A percentile compares a stretch with the other conserved stretches of the same genome.
Evolutionary conservation across 2,329 filamentous ascomycete genomes (phyloP).

Genomic region (Zymoseptoria crescenta): DNA sequence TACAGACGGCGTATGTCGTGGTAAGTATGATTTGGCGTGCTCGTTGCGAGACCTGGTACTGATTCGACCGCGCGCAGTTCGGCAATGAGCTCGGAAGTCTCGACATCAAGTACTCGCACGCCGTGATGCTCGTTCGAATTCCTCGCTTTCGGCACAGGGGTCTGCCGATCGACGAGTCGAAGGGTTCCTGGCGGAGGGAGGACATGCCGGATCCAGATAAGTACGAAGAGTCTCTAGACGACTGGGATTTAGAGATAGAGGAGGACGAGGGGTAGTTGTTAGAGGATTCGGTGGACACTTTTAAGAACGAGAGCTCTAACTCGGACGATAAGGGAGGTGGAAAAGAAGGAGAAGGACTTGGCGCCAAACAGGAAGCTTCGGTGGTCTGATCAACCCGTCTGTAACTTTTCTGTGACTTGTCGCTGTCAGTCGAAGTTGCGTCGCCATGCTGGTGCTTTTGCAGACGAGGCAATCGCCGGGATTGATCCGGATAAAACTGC

Average conservation of each 20-base stretch:
- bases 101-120: constrained; percentile 1
- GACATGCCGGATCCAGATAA: neutral
- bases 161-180: neutral
- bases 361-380: too few relatives aligned
- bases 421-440: too few relatives aligned
- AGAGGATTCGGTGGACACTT: neutral
- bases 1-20: neutral
- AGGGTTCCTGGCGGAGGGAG: neutral
- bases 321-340: too few relatives aligned
- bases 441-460: too few relatives aligned
- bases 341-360: too few relatives aligned
- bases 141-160: neutral
- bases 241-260: neutral
- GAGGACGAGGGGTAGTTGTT: neutral
- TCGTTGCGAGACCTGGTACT: neutral
- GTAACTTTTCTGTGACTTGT: too few relatives aligned
- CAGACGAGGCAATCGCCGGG: too few relatives aligned
- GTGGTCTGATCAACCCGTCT: too few relatives aligned
- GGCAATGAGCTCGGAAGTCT: constrained; percentile 2
- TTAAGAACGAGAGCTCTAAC: too few relatives aligned
- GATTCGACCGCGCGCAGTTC: neutral
- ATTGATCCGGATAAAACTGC: too few relatives aligned
- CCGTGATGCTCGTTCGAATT: constrained; percentile 5
- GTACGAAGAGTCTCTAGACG: neutral
- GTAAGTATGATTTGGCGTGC: neutral